Evolutionary conservation across 148 eudicot genomes (phyloP).

Genomic region (Chenopodium formosanum): DNA sequence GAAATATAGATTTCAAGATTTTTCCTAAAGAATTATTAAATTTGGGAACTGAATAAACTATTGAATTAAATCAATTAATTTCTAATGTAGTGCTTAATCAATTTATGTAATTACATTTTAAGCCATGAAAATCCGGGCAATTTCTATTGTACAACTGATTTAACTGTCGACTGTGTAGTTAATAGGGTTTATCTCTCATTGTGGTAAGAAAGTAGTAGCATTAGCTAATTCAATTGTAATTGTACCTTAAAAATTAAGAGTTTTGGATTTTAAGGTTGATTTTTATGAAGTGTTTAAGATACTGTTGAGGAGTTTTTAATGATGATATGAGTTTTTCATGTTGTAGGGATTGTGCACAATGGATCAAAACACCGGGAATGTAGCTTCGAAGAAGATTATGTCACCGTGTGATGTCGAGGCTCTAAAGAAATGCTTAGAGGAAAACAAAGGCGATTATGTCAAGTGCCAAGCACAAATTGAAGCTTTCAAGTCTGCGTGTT

Average conservation of each 20-base stretch:
- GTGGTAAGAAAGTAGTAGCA: too few species aligned
- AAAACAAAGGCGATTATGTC: constrained; percentile 73
- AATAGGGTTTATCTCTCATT: too few species aligned
- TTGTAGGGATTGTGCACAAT: constrained; percentile 20
- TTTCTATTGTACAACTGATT: too few species aligned
- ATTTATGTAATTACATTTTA: too few species aligned
- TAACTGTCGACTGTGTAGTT: too few species aligned
- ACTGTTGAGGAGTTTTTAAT: neutral
- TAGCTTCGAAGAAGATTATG: constrained; percentile 43
- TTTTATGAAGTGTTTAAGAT: neutral
- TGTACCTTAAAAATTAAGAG: neutral
- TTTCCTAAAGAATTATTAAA: too few species aligned
- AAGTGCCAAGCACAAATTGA: constrained; percentile 81
- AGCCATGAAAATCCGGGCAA: too few species aligned
- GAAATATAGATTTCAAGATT: neutral
- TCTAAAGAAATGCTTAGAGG: constrained; percentile 81
- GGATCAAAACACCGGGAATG: constrained; percentile 37
- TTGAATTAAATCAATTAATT: neutral
- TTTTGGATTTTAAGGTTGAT: neutral
- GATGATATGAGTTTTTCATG: neutral
- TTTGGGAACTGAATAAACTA: too few species aligned
- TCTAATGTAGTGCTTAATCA: neutral
- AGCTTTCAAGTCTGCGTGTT: constrained; percentile 81
- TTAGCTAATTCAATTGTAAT: too few species aligned
- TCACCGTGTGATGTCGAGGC: constrained; percentile 84